Conservation (phyloP, 495 filamentous ascomycete genomes). For the Penicillium chermesinum region DNA sequence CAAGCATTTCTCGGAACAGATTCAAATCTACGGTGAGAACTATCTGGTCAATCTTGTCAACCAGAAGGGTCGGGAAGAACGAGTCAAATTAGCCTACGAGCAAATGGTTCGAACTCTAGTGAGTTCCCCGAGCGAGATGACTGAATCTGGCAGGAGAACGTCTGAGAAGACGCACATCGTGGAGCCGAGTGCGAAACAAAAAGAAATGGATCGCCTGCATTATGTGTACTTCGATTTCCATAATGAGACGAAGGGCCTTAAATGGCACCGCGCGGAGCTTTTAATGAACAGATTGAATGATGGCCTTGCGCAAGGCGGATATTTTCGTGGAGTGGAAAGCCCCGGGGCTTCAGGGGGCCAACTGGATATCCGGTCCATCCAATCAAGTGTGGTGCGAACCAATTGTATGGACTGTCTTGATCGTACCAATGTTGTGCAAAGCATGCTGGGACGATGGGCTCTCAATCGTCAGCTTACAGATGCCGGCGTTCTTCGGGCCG, state of each 20-base stretch:
- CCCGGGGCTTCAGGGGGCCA: conserved; percentile 63
- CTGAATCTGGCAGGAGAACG: conserved; percentile 50
- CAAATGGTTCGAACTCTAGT: conserved; percentile 72
- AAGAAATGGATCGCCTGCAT: conserved; percentile 74
- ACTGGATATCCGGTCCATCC: conserved; percentile 70
- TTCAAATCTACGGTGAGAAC: conserved; percentile 88
- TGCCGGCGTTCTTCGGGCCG: conserved; percentile 64
- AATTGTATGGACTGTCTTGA: conserved; percentile 99
- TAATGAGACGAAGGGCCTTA: conserved; percentile 88
- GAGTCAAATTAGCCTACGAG: conserved; percentile 88
- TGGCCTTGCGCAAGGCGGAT: conserved; percentile 68
- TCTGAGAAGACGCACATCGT: conserved; percentile 77
- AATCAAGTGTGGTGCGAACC: conserved; percentile 85
- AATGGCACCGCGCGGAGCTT: conserved; percentile 86
- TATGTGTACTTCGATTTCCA: conserved; percentile 99
- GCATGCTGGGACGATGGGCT: conserved; percentile 83
- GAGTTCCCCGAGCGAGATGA: conserved; percentile 59
- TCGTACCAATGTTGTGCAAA: conserved; percentile 95
- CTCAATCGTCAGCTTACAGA: conserved; percentile 84
- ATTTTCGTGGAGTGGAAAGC: conserved; percentile 88
- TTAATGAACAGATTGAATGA: conserved; percentile 75
- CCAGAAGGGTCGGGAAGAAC: conserved; percentile 81
- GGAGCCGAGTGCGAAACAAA: conserved; percentile 55
- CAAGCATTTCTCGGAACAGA: conserved; percentile 88
- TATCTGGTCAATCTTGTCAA: conserved; percentile 96